Conservation (phyloP, 768 basidiomycete species). For the Boletales sp. region DNA sequence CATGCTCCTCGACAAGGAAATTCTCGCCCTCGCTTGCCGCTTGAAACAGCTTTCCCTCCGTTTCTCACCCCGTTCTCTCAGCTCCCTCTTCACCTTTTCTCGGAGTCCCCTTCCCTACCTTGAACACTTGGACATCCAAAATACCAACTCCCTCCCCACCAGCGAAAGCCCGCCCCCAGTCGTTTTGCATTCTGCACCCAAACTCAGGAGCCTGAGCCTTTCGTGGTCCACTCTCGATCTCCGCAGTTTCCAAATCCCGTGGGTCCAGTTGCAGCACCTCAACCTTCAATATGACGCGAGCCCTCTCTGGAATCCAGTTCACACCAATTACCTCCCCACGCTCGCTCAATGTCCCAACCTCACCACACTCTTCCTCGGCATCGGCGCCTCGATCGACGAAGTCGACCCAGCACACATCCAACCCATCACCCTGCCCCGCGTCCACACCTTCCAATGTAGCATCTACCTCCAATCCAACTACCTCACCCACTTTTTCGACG, state of each 20-base stretch:
- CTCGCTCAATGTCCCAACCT: constrained; percentile 27
- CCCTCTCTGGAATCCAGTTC: constrained; percentile 27
- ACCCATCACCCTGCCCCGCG: constrained; percentile 24
- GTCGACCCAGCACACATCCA: constrained; percentile 7
- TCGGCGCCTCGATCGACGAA: constrained; percentile 18
- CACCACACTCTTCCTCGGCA: constrained; percentile 24
- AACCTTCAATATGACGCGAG: constrained; percentile 27
- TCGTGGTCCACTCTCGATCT: constrained; percentile 30
- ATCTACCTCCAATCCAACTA: constrained; percentile 28
- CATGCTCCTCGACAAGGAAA: constrained; percentile 27
- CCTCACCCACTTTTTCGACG: constrained; percentile 22
- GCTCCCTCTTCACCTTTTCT: constrained; percentile 25
- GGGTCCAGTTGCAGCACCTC: constrained; percentile 26
- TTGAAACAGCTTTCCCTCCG: constrained; percentile 17
- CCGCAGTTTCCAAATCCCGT: constrained; percentile 22
- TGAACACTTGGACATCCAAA: constrained; percentile 25
- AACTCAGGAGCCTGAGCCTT: constrained; percentile 24
- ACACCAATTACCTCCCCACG: constrained; percentile 25
- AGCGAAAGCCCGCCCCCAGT: constrained; percentile 25
- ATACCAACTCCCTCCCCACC: constrained; percentile 20
- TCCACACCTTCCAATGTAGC: constrained; percentile 26
- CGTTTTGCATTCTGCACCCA: constrained; percentile 23
- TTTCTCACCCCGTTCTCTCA: constrained; percentile 24
- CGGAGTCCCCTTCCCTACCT: constrained; percentile 22
- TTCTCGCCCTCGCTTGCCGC: constrained; percentile 22